These are phyloP conservation scores for Suillus hirtellus DNA, from an alignment of 768 basidiomycete species.

Conservation along the genomic window DNA sequence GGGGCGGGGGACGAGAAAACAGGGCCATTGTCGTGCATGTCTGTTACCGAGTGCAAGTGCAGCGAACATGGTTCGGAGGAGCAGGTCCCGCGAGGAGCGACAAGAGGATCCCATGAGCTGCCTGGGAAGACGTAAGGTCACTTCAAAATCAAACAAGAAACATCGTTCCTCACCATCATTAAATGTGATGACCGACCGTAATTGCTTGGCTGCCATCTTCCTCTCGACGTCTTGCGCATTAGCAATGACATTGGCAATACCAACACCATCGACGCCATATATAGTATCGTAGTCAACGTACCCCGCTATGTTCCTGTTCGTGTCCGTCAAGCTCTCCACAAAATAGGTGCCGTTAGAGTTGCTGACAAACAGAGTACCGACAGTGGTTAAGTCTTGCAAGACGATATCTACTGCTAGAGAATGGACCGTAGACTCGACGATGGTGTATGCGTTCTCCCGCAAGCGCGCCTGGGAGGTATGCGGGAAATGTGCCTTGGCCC, in stretches of 20 bases:
- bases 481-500: constrained; percentile 92
- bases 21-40: constrained; percentile 90
- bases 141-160: constrained; percentile 5
- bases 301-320: constrained; percentile 85
- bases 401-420: constrained; percentile 95
- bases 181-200: constrained; percentile 84
- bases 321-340: constrained; percentile 85
- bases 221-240: constrained; percentile 85
- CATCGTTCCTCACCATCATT: constrained; percentile 64
- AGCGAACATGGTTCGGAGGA: constrained; percentile 71
- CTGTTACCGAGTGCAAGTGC: constrained; percentile 91
- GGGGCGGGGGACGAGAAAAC: constrained; percentile 95
- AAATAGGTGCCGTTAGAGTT: constrained; percentile 97
- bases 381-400: constrained; percentile 56
- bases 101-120: constrained; percentile 75
- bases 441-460: constrained; percentile 92
- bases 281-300: constrained; percentile 93
- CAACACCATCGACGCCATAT: constrained; percentile 87
- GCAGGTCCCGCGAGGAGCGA: constrained; percentile 58
- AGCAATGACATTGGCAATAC: constrained; percentile 82
- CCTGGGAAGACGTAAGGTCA: constrained; percentile 32
- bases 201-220: constrained; percentile 63
- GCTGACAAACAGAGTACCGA: constrained; percentile 93
- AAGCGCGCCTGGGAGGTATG: constrained; percentile 79
- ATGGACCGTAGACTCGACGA: constrained; percentile 91